phyloP scores from a whole-genome alignment of 2,329 filamentous ascomycete species.

The Colletotrichum costaricense region DNA sequence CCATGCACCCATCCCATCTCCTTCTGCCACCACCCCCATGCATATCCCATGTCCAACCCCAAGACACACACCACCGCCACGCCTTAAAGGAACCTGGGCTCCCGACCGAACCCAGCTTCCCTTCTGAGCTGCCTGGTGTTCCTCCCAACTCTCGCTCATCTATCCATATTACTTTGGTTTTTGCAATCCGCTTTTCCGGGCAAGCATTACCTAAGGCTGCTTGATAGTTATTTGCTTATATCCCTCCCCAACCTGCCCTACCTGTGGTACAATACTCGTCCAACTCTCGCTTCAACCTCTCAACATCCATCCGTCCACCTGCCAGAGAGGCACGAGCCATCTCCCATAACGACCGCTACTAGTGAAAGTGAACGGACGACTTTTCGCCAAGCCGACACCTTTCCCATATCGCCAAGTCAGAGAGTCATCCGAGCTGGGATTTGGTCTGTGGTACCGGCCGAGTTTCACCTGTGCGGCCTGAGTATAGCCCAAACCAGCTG shows the following conservation, averaged over 20 bases:
- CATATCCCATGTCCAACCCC: slow-evolving; percentile 29
- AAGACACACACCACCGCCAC: slow-evolving; percentile 27
- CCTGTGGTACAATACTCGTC: background rate
- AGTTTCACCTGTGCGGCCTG: slow-evolving; percentile 31
- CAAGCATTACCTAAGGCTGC: slow-evolving; percentile 8
- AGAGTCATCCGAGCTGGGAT: slow-evolving; percentile 18
- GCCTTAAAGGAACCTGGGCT: slow-evolving; percentile 35
- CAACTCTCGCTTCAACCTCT: slow-evolving; percentile 1
- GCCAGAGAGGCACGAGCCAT: slow-evolving; percentile 29
- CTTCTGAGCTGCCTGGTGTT: slow-evolving; percentile 15
- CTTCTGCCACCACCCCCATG: slow-evolving; percentile 24
- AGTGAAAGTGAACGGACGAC: slow-evolving; percentile 30
- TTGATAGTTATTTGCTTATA: slow-evolving; percentile 15
- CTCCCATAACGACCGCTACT: slow-evolving; percentile 8
- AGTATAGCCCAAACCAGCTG: slow-evolving; percentile 21
- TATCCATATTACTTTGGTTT: slow-evolving; percentile 1
- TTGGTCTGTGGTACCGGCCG: slow-evolving; percentile 25
- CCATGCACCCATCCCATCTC: slow-evolving; percentile 29
- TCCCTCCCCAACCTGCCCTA: slow-evolving; percentile 4
- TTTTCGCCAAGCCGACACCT: slow-evolving; percentile 8
- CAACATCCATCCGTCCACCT: slow-evolving; percentile 19
- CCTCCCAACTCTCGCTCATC: slow-evolving; percentile 19
- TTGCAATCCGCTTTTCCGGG: background rate
- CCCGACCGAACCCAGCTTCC: slow-evolving; percentile 34
- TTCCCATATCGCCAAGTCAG: background rate